Percentiles rank a stretch among this genome's conserved stretches.
phyloP scores from a whole-genome alignment of 1,139 yeast genomes.

The Suhomyces taliae region DNA sequence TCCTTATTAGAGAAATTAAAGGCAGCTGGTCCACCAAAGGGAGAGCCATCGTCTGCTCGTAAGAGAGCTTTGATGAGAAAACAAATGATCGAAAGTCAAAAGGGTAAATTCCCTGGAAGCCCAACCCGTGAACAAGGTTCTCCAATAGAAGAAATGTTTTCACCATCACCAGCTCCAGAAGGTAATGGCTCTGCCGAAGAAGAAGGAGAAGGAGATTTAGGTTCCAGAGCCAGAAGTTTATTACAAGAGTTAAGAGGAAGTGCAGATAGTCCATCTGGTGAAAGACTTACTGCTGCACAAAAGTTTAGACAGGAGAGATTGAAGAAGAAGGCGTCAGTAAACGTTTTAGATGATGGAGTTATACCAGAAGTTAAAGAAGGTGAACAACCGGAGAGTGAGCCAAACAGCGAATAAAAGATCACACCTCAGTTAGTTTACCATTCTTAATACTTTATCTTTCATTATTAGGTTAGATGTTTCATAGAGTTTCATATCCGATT shows the following conservation, averaged over 20 bases:
- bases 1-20: constrained; percentile 68
- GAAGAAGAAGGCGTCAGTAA: constrained; percentile 18
- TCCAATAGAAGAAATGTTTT: constrained; percentile 8
- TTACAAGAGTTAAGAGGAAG: constrained; percentile 56
- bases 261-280: constrained; percentile 21
- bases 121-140: constrained; percentile 11
- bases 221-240: constrained; percentile 59
- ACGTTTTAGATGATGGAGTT: constrained; percentile 10
- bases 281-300: constrained; percentile 33
- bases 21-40: constrained; percentile 69
- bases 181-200: constrained; percentile 7
- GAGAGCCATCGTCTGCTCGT: constrained; percentile 79
- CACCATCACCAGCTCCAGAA: constrained; percentile 2
- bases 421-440: too few species aligned
- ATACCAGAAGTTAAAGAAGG: constrained; percentile 3
- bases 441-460: too few species aligned
- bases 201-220: constrained; percentile 40
- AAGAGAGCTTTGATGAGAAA: constrained; percentile 78
- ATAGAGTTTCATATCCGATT: too few species aligned
- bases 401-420: not conserved
- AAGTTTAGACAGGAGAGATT: constrained; percentile 40
- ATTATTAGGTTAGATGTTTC: too few species aligned
- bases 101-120: constrained; percentile 5
- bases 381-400: not conserved
- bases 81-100: constrained; percentile 47